Conservation (phyloP, 2,329 filamentous ascomycete genomes). For the Cryphonectria naterciae region DNA sequence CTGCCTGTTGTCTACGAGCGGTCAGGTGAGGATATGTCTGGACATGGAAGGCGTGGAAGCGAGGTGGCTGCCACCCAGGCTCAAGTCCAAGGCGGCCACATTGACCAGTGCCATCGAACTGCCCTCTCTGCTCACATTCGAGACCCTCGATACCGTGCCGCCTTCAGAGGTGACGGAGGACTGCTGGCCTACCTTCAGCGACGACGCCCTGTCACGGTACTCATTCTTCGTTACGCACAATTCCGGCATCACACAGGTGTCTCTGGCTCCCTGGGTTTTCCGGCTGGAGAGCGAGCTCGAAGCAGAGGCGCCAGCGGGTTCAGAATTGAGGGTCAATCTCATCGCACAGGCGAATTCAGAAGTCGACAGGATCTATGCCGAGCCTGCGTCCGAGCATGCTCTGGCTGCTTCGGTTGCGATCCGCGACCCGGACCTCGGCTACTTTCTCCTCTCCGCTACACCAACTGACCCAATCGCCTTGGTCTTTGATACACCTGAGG, state of each 20-base stretch:
- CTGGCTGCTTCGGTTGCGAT: constrained; percentile 59
- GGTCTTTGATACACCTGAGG: constrained; percentile 63
- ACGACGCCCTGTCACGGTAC: constrained; percentile 65
- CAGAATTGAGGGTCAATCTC: constrained; percentile 64
- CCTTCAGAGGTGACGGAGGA: constrained; percentile 58
- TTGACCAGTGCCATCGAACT: constrained; percentile 44
- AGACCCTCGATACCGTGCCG: constrained; percentile 64
- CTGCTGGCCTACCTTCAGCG: constrained; percentile 66
- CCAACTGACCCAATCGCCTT: constrained; percentile 61
- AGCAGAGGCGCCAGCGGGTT: constrained; percentile 59
- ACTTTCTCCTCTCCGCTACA: constrained; percentile 64
- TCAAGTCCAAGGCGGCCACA: constrained; percentile 51
- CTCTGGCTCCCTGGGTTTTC: constrained; percentile 66
- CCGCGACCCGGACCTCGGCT: constrained; percentile 65
- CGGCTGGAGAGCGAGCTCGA: constrained; percentile 64
- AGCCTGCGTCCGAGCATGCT: constrained; percentile 51
- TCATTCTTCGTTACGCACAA: constrained; percentile 66
- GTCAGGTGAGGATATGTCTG: constrained; percentile 64
- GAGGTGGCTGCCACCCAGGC: constrained; percentile 66
- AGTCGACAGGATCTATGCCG: constrained; percentile 61
- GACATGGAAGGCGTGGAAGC: constrained; percentile 66
- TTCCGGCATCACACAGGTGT: constrained; percentile 63
- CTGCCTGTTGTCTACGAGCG: constrained; percentile 64
- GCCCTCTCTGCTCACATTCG: constrained; percentile 62
- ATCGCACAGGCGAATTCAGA: constrained; percentile 60